A percentile compares a stretch with the other conserved stretches of the same genome.
phyloP scores from a whole-genome alignment of 106 monocot species.

The Acorus calamus region DNA sequence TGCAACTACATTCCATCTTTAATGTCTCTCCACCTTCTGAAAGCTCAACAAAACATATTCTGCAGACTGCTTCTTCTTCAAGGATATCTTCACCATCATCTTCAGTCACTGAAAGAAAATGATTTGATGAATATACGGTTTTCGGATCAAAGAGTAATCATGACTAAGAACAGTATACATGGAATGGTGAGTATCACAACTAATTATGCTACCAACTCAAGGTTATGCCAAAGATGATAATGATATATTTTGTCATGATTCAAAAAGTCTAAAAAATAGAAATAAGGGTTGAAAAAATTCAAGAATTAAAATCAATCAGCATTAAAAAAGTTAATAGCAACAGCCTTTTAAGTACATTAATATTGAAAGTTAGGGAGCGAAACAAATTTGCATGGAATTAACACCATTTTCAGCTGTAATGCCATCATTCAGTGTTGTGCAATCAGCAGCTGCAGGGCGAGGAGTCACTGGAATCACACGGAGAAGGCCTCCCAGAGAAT shows the following conservation, averaged over 20 bases:
- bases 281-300: no score
- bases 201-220: no score
- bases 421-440: constrained; percentile 15
- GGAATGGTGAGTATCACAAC: no score
- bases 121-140: neutral
- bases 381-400: neutral
- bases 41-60: constrained; percentile 90
- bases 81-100: constrained; percentile 79
- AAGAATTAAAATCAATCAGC: no score
- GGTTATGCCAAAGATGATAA: no score
- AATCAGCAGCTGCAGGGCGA: constrained; percentile 33
- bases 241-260: no score
- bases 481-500: constrained; percentile 50
- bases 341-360: neutral
- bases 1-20: constrained; percentile 97
- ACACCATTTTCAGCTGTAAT: constrained; percentile 48
- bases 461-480: constrained; percentile 73
- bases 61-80: constrained; percentile 95
- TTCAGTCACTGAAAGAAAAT: constrained; percentile 28
- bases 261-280: no score
- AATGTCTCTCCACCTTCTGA: constrained; percentile 86
- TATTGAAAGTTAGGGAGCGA: neutral
- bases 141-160: neutral
- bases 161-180: neutral
- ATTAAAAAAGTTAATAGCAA: neutral